Evolutionary conservation across 2,329 filamentous ascomycete genomes (phyloP).

Genomic region (Aspergillus ibericus): DNA sequence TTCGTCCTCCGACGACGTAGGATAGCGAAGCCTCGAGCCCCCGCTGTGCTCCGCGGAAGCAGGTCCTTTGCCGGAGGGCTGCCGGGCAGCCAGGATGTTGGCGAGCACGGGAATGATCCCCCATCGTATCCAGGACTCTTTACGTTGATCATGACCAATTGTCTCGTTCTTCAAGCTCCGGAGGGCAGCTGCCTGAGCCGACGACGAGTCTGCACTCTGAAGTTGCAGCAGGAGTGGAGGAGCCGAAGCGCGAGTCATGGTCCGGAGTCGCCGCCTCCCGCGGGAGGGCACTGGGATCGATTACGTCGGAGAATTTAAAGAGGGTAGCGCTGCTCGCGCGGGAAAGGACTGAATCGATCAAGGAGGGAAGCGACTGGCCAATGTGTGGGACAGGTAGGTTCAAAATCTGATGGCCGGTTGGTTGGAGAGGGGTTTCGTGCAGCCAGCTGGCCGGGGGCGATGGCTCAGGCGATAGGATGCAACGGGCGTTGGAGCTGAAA

Average conservation of each 20-base stretch:
- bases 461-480: neutral
- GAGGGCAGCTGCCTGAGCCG: conserved; percentile 56
- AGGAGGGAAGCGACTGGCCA: neutral
- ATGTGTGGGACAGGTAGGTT: neutral
- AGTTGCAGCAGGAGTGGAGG: conserved; percentile 60
- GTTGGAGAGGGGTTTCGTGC: neutral
- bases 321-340: neutral
- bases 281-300: conserved; percentile 15
- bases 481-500: neutral
- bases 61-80: conserved; percentile 35
- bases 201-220: conserved; percentile 50
- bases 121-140: conserved; percentile 71
- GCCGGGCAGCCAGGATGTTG: conserved; percentile 50
- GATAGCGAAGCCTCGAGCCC: conserved; percentile 13
- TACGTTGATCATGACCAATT: conserved; percentile 82
- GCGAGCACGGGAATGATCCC: conserved; percentile 62
- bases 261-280: conserved; percentile 35
- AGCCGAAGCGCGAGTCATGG: conserved; percentile 57
- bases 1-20: conserved; percentile 63
- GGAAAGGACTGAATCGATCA: neutral
- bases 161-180: conserved; percentile 82
- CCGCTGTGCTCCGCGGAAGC: conserved; percentile 31
- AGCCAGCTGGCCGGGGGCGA: neutral
- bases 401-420: neutral
- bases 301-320: conserved; percentile 1